Base-by-base conservation (phyloP, 495 filamentous ascomycete species). In the Acidiella bohemica region DNA sequence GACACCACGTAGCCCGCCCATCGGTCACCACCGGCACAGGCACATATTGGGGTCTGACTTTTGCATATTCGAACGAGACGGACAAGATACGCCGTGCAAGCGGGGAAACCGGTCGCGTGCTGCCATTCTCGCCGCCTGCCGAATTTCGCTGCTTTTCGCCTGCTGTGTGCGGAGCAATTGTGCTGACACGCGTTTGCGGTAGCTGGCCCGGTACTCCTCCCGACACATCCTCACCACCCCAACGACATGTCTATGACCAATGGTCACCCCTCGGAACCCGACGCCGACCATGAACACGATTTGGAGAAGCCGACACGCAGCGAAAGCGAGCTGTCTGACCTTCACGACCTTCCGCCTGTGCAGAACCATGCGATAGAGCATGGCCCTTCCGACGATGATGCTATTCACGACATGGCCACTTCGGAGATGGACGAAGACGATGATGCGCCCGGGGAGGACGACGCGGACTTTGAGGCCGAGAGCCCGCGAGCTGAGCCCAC, bases 401-500 rank as follows among this genome's bases (percentile, higher is more conserved):
- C 42, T 21, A 47, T 46, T 9, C 42, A 50, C 16, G 46, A 50
- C 26, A 49, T 53, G 46, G 47, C 51, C 12, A 47, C 47, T 43
- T 47, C 44, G 39, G 59, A 64, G 48, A 63, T 58, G 49, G 67
- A 67, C 36, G 68, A 57, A 17, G 76, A 78, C 50, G 71, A 78
- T 48, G 73, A 78, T 54, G 60, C 59, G 4, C 72, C 82, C 43
- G 78, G 74, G 44, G 81, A 75, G 32, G 80, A 84, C 33, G 83
- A 90, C 66, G 85, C 72, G 27, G 84, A 88, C 48, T 90, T 74
- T 51, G 76, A 76, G 49, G 69, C 73, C 56, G 76, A 80, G 40
- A 74, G 76, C 37, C 75, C 73, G 39, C 55, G 53, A 31, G 40
- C 42, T 9, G 45, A 21, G 16, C 43, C 43, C 7, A 26, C 31